Evolutionary conservation across 1,284 basidiomycete species (phyloP).

Genomic region (Fomitopsis pinicola): DNA sequence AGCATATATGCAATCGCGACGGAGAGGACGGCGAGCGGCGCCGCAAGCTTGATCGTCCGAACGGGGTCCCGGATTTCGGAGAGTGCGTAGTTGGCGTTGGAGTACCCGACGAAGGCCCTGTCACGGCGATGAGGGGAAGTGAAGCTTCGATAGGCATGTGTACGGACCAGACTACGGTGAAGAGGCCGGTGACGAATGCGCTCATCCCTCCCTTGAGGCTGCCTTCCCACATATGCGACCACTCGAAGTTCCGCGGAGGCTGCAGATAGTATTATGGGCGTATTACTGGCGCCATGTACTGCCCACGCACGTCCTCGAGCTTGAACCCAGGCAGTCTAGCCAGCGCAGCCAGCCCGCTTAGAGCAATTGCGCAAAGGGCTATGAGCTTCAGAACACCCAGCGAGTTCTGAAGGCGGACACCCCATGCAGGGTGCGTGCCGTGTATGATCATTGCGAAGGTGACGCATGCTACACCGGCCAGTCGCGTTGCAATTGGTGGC

Average conservation of each 20-base stretch:
- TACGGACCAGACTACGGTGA: conserved; percentile 59
- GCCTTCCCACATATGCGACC: conserved; percentile 55
- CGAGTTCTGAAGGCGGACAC: conserved; percentile 60
- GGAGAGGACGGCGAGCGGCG: conserved; percentile 54
- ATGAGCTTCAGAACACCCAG: conserved; percentile 64
- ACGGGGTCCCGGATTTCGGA: conserved; percentile 66
- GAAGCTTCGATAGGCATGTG: background rate
- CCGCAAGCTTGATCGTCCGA: conserved; percentile 61
- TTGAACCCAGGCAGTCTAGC: conserved; percentile 42
- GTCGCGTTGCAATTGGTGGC: conserved; percentile 17
- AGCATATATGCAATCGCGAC: conserved; percentile 54
- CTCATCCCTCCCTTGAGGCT: conserved; percentile 40
- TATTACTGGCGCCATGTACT: conserved; percentile 13
- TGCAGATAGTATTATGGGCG: conserved; percentile 1
- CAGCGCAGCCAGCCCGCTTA: conserved; percentile 59
- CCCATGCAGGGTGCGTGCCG: conserved; percentile 49
- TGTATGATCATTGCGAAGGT: conserved; percentile 59
- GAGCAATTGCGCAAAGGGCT: conserved; percentile 50
- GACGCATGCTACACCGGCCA: conserved; percentile 42
- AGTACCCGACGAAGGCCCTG: conserved; percentile 69
- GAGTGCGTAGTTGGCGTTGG: conserved; percentile 67
- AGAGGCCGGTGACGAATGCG: conserved; percentile 58
- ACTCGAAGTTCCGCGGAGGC: conserved; percentile 46
- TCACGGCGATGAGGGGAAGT: background rate
- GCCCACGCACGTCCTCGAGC: conserved; percentile 35